phyloP scores from a whole-genome alignment of 2,329 filamentous ascomycete species.

The Fusarium ambrosium region DNA sequence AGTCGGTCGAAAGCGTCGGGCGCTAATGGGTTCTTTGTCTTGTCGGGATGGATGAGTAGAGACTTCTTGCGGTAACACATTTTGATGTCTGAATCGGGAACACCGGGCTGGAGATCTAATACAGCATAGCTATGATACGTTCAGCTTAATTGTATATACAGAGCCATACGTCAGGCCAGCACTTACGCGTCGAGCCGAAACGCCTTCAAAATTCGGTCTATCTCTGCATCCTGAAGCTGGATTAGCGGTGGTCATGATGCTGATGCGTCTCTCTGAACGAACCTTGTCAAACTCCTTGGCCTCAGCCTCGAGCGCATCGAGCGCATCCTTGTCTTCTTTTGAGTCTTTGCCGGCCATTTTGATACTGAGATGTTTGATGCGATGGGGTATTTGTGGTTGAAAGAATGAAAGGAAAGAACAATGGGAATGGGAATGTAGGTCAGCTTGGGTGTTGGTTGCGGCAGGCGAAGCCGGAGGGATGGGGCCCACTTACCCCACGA shows the following conservation, averaged over 20 bases:
- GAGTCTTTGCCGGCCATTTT: conserved; percentile 55
- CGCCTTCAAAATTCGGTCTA: conserved; percentile 91
- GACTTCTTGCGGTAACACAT: conserved; percentile 95
- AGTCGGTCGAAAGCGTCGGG: conserved; percentile 97
- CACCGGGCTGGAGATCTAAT: conserved; percentile 93
- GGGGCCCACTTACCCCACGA: conserved; percentile 48
- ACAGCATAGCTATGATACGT: conserved; percentile 80
- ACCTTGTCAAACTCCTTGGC: conserved; percentile 94
- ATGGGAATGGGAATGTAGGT: conserved; percentile 7
- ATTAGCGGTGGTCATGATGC: conserved; percentile 36
- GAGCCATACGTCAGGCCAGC: background rate
- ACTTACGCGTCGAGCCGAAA: conserved; percentile 79
- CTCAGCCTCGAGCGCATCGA: conserved; percentile 86
- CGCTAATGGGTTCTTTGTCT: conserved; percentile 89
- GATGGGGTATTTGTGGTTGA: conserved; percentile 3
- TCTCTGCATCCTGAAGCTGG: conserved; percentile 83
- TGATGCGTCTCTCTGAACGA: conserved; percentile 45
- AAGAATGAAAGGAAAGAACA: conserved; percentile 16
- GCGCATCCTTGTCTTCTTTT: conserved; percentile 77
- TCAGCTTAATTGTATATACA: conserved; percentile 4
- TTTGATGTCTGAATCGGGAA: conserved; percentile 97
- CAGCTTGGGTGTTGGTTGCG: conserved; percentile 15
- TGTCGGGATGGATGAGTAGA: conserved; percentile 98
- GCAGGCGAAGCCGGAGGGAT: conserved; percentile 4
- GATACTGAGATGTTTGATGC: no score